A percentile compares a stretch with the other conserved stretches of the same genome.
Evolutionary conservation across 805 yeast genomes (phyloP).

Genomic region (Cyberlindnera subsufficiens): DNA sequence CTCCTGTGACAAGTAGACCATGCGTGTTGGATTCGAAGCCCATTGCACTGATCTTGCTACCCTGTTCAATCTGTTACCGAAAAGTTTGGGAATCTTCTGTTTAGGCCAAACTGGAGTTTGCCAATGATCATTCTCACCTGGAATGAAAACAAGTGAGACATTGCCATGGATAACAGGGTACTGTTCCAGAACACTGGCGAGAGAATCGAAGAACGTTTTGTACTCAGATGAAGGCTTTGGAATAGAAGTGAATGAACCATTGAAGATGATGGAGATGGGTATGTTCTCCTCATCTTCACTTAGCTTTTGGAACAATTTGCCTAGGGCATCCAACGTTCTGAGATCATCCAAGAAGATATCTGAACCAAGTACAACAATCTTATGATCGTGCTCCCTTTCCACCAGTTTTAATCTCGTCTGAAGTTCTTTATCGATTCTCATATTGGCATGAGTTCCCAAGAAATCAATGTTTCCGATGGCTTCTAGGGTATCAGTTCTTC

Average conservation of each 20-base stretch:
- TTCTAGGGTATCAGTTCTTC: slow-evolving; percentile 57
- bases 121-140: slow-evolving; percentile 96
- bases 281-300: slow-evolving; percentile 40
- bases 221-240: slow-evolving; percentile 61
- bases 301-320: slow-evolving; percentile 51
- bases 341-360: slow-evolving; percentile 62
- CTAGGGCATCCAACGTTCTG: slow-evolving; percentile 54
- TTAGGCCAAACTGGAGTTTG: slow-evolving; percentile 76
- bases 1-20: slow-evolving; percentile 81
- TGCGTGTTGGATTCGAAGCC: slow-evolving; percentile 73
- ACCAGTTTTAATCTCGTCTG: slow-evolving; percentile 46
- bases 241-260: slow-evolving; percentile 71
- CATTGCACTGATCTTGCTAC: slow-evolving; percentile 48
- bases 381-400: slow-evolving; percentile 58
- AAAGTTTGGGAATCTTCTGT: slow-evolving; percentile 60
- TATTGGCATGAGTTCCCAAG: slow-evolving; percentile 39
- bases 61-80: slow-evolving; percentile 62
- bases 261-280: slow-evolving; percentile 69
- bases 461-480: slow-evolving; percentile 79
- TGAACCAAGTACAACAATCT: slow-evolving; percentile 67
- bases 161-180: slow-evolving; percentile 47
- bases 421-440: slow-evolving; percentile 58
- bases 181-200: slow-evolving; percentile 59
- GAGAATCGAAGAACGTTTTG: slow-evolving; percentile 63
- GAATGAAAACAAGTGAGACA: slow-evolving; percentile 66